phyloP scores from a whole-genome alignment of 148 eudicot species.

The Camellia lanceoleosa region DNA sequence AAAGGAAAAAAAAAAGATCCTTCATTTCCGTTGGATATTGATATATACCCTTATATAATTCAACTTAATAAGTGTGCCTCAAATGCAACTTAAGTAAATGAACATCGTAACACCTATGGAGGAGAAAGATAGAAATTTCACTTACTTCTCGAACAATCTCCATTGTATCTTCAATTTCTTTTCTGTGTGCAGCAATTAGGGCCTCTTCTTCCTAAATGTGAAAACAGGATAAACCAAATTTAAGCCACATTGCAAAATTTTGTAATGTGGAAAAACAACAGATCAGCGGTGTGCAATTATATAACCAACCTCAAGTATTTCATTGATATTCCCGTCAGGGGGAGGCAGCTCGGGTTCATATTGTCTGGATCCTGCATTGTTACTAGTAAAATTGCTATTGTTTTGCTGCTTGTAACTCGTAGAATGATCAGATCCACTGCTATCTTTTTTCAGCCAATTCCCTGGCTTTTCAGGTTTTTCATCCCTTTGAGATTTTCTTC shows the following conservation, averaged over 20 bases:
- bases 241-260: neutral
- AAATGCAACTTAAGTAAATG: neutral
- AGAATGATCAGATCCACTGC: conserved; percentile 51
- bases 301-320: conserved; percentile 73
- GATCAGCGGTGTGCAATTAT: neutral
- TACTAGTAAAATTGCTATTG: conserved; percentile 33
- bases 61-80: too few species aligned
- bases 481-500: conserved; percentile 74
- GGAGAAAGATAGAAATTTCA: conserved; percentile 14
- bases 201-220: conserved; percentile 92
- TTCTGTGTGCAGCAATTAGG: conserved; percentile 87
- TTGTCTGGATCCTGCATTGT: conserved; percentile 39
- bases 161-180: conserved; percentile 99
- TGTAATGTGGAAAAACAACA: neutral
- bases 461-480: conserved; percentile 71
- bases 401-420: conserved; percentile 50
- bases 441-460: conserved; percentile 60
- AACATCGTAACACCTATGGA: neutral
- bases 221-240: neutral
- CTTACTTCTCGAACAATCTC: conserved; percentile 99
- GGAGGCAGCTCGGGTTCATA: conserved; percentile 50
- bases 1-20: neutral
- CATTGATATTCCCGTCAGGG: conserved; percentile 76
- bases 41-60: neutral
- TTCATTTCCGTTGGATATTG: neutral